Conservation (phyloP, 1,139 yeast genomes). For the Candida labiduridarum region DNA sequence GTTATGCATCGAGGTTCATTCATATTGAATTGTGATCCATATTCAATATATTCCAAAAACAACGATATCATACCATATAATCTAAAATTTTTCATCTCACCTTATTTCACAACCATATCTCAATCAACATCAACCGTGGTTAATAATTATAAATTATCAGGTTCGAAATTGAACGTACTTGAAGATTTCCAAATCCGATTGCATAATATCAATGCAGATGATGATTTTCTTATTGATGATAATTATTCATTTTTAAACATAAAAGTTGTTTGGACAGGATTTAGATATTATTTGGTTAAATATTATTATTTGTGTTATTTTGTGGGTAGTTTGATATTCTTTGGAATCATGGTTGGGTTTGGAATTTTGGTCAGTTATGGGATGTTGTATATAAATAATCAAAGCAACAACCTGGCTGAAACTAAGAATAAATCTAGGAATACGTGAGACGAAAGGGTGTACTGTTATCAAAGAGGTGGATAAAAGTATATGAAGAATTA, state of each 20-base stretch:
- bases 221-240: constrained; percentile 14
- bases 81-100: constrained; percentile 41
- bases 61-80: constrained; percentile 40
- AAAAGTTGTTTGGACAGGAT: constrained; percentile 51
- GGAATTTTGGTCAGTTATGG: constrained; percentile 29
- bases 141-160: constrained; percentile 16
- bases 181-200: constrained; percentile 9
- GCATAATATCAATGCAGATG: background rate
- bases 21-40: constrained; percentile 34
- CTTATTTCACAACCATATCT: constrained; percentile 21
- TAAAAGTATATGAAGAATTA: too few relatives aligned
- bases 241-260: constrained; percentile 19
- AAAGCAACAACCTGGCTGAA: background rate
- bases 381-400: constrained; percentile 8
- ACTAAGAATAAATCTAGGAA: background rate
- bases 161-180: constrained; percentile 6
- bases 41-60: constrained; percentile 28
- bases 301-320: constrained; percentile 50
- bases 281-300: constrained; percentile 56
- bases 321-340: constrained; percentile 52
- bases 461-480: background rate
- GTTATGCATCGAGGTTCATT: constrained; percentile 17
- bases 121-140: constrained; percentile 20
- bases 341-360: constrained; percentile 41
- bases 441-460: background rate